phyloP scores from a whole-genome alignment of 176 grass and related monocot species.

The Rhynchospora breviuscula region DNA sequence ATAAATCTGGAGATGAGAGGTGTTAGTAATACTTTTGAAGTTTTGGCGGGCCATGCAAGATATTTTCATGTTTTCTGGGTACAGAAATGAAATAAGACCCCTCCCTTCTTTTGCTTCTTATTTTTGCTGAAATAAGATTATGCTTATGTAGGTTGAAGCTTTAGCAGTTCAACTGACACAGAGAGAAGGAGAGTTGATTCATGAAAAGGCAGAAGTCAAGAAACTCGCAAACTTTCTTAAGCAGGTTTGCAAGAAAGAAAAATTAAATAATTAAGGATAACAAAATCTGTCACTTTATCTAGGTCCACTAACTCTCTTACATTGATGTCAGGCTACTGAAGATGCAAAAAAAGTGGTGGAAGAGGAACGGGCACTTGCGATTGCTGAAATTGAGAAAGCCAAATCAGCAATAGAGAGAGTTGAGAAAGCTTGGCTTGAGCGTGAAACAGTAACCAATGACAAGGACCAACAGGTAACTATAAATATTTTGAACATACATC shows the following conservation, averaged over 20 bases:
- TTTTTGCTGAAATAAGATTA: not conserved
- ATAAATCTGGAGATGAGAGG: not conserved
- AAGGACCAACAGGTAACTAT: conserved; percentile 62
- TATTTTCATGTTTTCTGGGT: conserved; percentile 1
- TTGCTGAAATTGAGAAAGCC: conserved; percentile 90
- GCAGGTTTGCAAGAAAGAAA: conserved; percentile 42
- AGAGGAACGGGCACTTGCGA: conserved; percentile 83
- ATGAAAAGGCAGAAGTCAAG: conserved; percentile 93
- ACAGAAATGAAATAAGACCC: not conserved
- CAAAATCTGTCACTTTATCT: not conserved
- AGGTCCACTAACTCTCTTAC: not conserved
- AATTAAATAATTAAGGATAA: conserved; percentile 6
- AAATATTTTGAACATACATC: not conserved
- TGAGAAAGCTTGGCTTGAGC: conserved; percentile 62
- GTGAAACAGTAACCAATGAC: conserved; percentile 47
- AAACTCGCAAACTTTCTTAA: conserved; percentile 86
- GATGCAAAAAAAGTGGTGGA: conserved; percentile 85
- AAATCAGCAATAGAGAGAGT: conserved; percentile 63
- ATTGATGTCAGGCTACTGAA: conserved; percentile 65
- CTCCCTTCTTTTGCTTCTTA: not conserved
- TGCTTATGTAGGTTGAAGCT: conserved; percentile 67
- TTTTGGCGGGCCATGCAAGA: not conserved
- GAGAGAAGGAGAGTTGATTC: conserved; percentile 93
- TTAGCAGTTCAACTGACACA: conserved; percentile 93
- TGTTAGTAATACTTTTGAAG: not conserved